phyloP scores from a whole-genome alignment of 169 alveolate genomes.

The Babesia sp. region DNA sequence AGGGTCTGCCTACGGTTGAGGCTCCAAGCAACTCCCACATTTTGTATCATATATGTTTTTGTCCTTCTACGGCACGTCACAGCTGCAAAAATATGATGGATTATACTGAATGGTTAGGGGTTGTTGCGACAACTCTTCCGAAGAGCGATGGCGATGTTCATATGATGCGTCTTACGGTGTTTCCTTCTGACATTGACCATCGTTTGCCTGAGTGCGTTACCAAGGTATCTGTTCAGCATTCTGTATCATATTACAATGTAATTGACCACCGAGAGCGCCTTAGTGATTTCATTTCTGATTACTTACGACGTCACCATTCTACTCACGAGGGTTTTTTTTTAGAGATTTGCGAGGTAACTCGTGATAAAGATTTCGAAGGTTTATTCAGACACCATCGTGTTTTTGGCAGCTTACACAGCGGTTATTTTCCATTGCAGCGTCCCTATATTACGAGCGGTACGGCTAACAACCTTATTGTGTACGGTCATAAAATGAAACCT shows the following conservation, averaged over 20 bases:
- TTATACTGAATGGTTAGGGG: conserved; percentile 45
- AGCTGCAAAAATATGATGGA: conserved; percentile 25
- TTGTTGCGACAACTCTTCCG: neutral
- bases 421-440: conserved; percentile 34
- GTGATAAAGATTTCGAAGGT: neutral
- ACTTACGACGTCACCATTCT: conserved; percentile 1
- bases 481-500: neutral
- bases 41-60: conserved; percentile 24
- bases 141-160: neutral
- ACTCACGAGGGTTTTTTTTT: conserved; percentile 23
- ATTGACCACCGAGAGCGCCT: neutral
- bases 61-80: conserved; percentile 19
- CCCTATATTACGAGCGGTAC: neutral
- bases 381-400: neutral
- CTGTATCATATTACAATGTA: neutral
- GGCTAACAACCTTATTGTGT: conserved; percentile 28
- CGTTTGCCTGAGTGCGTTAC: conserved; percentile 2
- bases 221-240: neutral
- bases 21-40: neutral
- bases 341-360: conserved; percentile 27
- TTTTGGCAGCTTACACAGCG: conserved; percentile 6
- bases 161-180: conserved; percentile 15
- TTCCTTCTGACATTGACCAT: neutral
- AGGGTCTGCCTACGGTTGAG: neutral
- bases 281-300: neutral